phyloP scores from a whole-genome alignment of 169 alveolate species.

The Eimeria zaria region DNA sequence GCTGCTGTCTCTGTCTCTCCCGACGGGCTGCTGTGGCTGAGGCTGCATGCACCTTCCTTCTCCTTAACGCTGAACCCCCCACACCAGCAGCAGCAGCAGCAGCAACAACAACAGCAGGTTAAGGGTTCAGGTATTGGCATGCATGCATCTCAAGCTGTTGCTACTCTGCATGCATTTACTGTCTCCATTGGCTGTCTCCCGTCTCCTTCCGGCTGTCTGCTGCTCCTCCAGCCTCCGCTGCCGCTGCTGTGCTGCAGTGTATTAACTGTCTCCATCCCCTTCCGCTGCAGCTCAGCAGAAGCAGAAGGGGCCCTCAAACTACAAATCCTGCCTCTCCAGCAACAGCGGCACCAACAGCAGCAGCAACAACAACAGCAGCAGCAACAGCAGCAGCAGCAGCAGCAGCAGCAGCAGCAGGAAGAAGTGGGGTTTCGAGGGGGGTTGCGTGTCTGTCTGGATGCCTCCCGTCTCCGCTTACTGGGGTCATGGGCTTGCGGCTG shows the following conservation, averaged over 20 bases:
- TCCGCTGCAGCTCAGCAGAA: not conserved
- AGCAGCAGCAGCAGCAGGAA: not conserved
- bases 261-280: not conserved
- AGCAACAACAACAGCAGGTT: not conserved
- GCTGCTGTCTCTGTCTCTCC: constrained; percentile 18
- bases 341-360: not conserved
- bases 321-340: not conserved
- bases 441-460: not conserved
- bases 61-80: not conserved
- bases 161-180: not conserved
- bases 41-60: constrained; percentile 13
- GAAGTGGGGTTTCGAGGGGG: not conserved
- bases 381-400: constrained; percentile 20
- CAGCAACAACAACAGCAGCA: constrained; percentile 56
- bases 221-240: not conserved
- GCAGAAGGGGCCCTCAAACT: not conserved
- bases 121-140: too few species aligned
- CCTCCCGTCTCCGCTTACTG: not conserved
- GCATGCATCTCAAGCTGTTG: too few species aligned
- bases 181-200: not conserved
- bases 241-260: not conserved
- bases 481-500: constrained; percentile 32
- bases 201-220: constrained; percentile 25
- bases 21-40: constrained; percentile 42
- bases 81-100: constrained; percentile 50